phyloP scores from a whole-genome alignment of 1,284 basidiomycete species.

The Ustilago trichophora region DNA sequence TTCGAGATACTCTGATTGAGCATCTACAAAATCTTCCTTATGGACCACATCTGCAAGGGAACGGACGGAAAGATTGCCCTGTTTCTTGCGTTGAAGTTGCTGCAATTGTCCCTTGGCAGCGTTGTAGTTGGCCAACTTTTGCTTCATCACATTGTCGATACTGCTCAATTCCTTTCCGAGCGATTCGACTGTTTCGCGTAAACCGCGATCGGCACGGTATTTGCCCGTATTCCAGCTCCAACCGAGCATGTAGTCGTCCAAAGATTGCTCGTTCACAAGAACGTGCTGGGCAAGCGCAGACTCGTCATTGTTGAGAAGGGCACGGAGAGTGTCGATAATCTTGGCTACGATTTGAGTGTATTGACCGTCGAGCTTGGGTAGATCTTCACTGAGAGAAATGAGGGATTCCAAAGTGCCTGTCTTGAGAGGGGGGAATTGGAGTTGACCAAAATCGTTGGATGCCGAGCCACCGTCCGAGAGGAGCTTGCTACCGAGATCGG shows the following conservation, averaged over 20 bases:
- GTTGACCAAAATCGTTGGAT: slow-evolving; percentile 53
- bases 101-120: slow-evolving; percentile 90
- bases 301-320: slow-evolving; percentile 87
- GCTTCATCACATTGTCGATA: slow-evolving; percentile 69
- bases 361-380: slow-evolving; percentile 89
- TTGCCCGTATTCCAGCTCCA: slow-evolving; percentile 84
- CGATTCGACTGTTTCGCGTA: slow-evolving; percentile 81
- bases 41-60: slow-evolving; percentile 86
- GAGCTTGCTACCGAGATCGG: slow-evolving; percentile 67
- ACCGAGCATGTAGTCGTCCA: slow-evolving; percentile 80
- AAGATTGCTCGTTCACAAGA: slow-evolving; percentile 80
- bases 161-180: slow-evolving; percentile 74
- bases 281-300: slow-evolving; percentile 82
- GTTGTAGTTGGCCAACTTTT: slow-evolving; percentile 90
- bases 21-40: slow-evolving; percentile 79
- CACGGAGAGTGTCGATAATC: slow-evolving; percentile 91
- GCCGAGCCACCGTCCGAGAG: slow-evolving; percentile 61
- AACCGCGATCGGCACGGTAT: slow-evolving; percentile 80
- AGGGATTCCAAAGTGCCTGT: slow-evolving; percentile 93
- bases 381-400: slow-evolving; percentile 86
- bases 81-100: slow-evolving; percentile 94
- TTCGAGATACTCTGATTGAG: slow-evolving; percentile 89
- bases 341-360: slow-evolving; percentile 89
- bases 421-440: slow-evolving; percentile 68
- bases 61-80: slow-evolving; percentile 91